Evolutionary conservation across 1,284 basidiomycete genomes (phyloP), one percentile per base, ranked within the genome.

Genomic region (Pseudozyma sp.): DNA sequence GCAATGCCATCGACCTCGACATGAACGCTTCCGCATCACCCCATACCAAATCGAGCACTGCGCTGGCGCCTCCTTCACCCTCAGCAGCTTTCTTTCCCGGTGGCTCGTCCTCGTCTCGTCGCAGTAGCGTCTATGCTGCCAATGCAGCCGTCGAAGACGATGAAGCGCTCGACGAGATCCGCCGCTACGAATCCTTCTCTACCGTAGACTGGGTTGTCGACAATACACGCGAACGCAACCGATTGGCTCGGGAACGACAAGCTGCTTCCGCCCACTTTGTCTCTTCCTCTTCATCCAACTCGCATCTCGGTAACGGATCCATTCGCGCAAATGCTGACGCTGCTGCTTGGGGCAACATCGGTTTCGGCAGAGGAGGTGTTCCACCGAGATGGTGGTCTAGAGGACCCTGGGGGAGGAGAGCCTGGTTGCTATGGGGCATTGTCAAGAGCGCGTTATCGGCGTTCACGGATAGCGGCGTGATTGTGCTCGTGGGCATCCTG

Each of bases 401-500:
- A 40, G 52, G 58, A 50, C 64, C 61, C 2, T 68, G 62, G 63
- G 58, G 70, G 34, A 67, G 73, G 36, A 68, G 72, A 52, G 69
- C 63, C 5, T 85, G 76, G 76, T 56, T 66, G 12, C 40, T 69
- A 18, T 79, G 66, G 71, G 62, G 77, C 7, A 70, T 82, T 51
- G 59, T 69, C 47, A 67, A 72, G 43, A 73, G 66, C 35, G 72
- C 78, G 0, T 49, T 76, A 18, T 58, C 62, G 38, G 81, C 79
- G 18, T 77, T 74, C 39, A 79, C 77, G 0, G 82, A 85, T 45
- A 83, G 75, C 59, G 79, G 77, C 2, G 74, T 85, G 2, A 80
- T 85, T 38, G 70, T 85, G 40, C 60, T 83, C 14, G 83, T 84
- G 7, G 95, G 96, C 10, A 88, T 94, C 49, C 90, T 90, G 69